Conservation (phyloP, 2,329 filamentous ascomycete species). For the Nemania sp. region DNA sequence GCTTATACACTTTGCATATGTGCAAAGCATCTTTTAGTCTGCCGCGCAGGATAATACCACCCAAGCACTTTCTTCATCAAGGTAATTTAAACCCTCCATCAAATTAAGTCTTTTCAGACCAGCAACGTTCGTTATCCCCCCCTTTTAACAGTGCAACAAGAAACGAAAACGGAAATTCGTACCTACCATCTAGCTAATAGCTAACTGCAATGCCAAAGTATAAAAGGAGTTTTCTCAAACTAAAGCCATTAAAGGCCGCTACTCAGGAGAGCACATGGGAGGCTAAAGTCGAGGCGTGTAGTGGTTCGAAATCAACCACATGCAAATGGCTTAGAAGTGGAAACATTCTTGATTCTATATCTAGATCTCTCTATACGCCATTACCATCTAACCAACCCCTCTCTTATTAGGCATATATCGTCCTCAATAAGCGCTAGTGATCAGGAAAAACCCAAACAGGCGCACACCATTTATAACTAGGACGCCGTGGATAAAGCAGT, state of each 20-base stretch:
- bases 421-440: neutral
- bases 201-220: too few relatives aligned
- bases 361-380: constrained; percentile 12
- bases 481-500: neutral
- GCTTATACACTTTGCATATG: too few relatives aligned
- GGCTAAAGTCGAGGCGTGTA: neutral
- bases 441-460: neutral
- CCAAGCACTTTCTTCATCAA: too few relatives aligned
- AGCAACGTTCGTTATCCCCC: too few relatives aligned
- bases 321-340: neutral
- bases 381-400: constrained; percentile 1
- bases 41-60: too few relatives aligned
- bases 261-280: neutral
- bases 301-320: neutral
- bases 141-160: too few relatives aligned
- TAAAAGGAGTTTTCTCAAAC: too few relatives aligned
- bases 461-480: neutral
- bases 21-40: too few relatives aligned
- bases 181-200: too few relatives aligned
- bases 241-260: neutral
- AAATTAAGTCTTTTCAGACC: too few relatives aligned
- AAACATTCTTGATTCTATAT: neutral
- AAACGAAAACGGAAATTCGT: too few relatives aligned
- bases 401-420: neutral
- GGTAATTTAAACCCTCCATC: too few relatives aligned